Evolutionary conservation across 2,329 filamentous ascomycete genomes (phyloP), one percentile per base, ranked within the genome.

Genomic region (Exophiala sp.): DNA sequence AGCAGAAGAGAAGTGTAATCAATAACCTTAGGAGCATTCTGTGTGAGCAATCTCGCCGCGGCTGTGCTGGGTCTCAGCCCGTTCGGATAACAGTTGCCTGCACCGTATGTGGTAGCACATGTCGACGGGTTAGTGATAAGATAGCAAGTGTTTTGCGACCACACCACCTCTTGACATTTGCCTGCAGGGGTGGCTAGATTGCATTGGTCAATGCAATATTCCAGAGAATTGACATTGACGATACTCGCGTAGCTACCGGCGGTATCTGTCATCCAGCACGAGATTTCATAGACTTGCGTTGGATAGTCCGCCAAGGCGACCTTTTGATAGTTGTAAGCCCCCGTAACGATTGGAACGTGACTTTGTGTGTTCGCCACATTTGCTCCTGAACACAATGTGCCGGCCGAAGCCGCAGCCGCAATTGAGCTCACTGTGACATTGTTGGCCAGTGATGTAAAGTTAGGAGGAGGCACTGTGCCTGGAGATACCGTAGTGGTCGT

Each of bases 281-380:
- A 48, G n/a, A 59, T 36, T 33, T 59, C 56, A n/a, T 55, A 55
- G 1, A 53, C 52, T 5, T 14, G 10, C 20, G 12, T 48, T 29
- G 49, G 48, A 5, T 29, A 32, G 46, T 51, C 44, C 11, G 48
- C 41, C 10, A 59, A 29, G 5, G 48, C 52, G 14, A 59, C 50
- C 42, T 59, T 59, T 20, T 53, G 48, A 29, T 55, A 55, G 32
- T 59, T 59, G 32, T 55, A 59, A 11, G 49, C 56, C 5, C 56
- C 56, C 8, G 45, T 36, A 14, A 29, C 12, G 5, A 59, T 24
- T 34, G 9, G 47, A 45, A 11, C 34, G 29, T 29, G 52, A 33
- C n/a, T n/a, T 34, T 50, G 47, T n/a, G 33, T 34, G 14, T 42
- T 44, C 21, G 24, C 12, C 12, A 47, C 47, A 36, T 53, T 59